Evolutionary conservation across 169 alveolate genomes (phyloP).

Genomic region (Eimeria praecox): DNA sequence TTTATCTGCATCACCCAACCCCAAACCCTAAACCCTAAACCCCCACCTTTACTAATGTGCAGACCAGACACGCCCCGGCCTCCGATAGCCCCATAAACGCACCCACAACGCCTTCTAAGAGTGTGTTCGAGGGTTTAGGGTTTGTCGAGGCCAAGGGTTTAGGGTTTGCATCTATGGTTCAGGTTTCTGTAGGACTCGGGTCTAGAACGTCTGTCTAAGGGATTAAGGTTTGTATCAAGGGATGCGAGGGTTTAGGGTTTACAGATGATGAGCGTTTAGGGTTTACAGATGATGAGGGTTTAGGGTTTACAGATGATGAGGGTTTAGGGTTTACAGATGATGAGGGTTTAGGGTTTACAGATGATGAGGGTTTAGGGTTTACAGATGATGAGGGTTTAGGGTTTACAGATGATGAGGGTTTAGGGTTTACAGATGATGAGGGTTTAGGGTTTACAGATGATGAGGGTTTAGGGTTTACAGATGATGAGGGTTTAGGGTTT

Average conservation of each 20-base stretch:
- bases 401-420: neutral
- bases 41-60: neutral
- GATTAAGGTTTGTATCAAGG: too few species aligned
- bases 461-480: neutral
- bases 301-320: neutral
- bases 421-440: neutral
- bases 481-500: neutral
- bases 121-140: too few species aligned
- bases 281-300: neutral
- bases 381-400: neutral
- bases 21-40: slow-evolving; percentile 45
- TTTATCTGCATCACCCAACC: slow-evolving; percentile 88
- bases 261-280: too few species aligned
- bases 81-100: too few species aligned
- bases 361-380: neutral
- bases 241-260: neutral
- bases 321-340: slow-evolving; percentile 18
- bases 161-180: too few species aligned
- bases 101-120: too few species aligned
- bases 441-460: neutral
- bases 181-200: too few species aligned
- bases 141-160: too few species aligned
- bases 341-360: neutral
- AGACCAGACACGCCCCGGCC: neutral
- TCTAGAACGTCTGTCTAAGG: too few species aligned